Evolutionary conservation across 148 eudicot genomes (phyloP), one percentile per base, ranked within the genome.

Genomic region (Diospyros kaki): DNA sequence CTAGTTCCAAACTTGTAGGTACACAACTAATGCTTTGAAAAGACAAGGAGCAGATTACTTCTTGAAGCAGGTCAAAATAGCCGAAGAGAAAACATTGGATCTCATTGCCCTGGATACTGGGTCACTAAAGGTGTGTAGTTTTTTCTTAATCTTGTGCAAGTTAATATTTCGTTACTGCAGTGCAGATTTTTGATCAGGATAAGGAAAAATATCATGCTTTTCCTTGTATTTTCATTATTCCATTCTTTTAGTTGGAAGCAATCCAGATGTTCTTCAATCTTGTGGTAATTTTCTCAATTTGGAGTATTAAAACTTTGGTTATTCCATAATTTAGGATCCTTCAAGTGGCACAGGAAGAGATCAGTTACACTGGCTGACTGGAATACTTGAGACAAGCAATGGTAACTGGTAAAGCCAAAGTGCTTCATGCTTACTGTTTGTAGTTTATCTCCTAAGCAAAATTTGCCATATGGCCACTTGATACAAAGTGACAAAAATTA

Each of bases 401-500:
- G 79, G 81, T 72, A 76, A 79, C 71, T 84, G 92, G 89, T 88
- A 87, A 61, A 44, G 39, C 59, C 66, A 64, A 55, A 39, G 9
- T 62, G 68, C 41, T 11, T 17, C 1, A 45, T 45, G 46, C 52
- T 7, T 13, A 9, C 63, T 39, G 11, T 75, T 58, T 42, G 3
- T 28, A 44, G 45, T 18, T 63, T 39, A 42, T 63, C 51, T 62
- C 44, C 3, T 17, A 5, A 15, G 43, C 52, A 56, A 5, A 71
- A 10, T n/a, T 69, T 59, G 38, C 58, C 6, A 18, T 51, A 28
- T 39, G 13, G 53, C 39, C 55, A 7, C 41, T 43, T 41, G n/a
- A 43, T 43, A 7, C 17, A 38, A 58, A 43, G 9, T 56, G 2
- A 38, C 15, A 41, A 6, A 28, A 71, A 55, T 28, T 28, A 28